These are phyloP conservation scores for Rosellinia necatrix DNA, from an alignment of 2,329 filamentous ascomycete species.

Conservation along the genomic window DNA sequence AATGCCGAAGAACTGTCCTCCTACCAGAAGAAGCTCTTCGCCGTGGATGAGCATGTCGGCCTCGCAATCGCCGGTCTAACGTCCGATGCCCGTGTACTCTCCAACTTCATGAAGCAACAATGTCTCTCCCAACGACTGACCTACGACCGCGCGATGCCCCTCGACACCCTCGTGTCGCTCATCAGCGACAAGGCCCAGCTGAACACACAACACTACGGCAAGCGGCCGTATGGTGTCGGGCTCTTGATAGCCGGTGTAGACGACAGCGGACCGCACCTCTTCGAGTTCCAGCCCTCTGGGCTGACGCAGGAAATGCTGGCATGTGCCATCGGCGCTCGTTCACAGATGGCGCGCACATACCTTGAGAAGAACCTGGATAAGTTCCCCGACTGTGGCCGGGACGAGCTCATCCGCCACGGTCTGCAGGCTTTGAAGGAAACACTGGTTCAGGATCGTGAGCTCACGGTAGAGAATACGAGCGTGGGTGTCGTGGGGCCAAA, in stretches of 20 bases:
- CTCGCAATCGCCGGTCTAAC: conserved; percentile 96
- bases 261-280: conserved; percentile 90
- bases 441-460: conserved; percentile 93
- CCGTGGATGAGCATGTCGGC: conserved; percentile 92
- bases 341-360: conserved; percentile 97
- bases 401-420: conserved; percentile 90
- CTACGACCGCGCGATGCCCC: conserved; percentile 89
- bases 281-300: conserved; percentile 96
- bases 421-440: conserved; percentile 92
- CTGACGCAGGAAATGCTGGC: conserved; percentile 98
- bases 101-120: conserved; percentile 99
- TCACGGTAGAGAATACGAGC: conserved; percentile 96
- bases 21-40: conserved; percentile 99
- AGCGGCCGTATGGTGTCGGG: conserved; percentile 93
- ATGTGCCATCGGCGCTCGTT: conserved; percentile 92
- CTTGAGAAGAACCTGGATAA: conserved; percentile 87
- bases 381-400: conserved; percentile 76
- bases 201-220: conserved; percentile 97
- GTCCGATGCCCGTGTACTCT: conserved; percentile 96
- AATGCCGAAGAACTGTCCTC: conserved; percentile 99
- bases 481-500: conserved; percentile 78
- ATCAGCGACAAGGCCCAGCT: conserved; percentile 96
- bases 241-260: conserved; percentile 92
- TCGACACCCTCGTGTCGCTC: conserved; percentile 85
- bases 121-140: conserved; percentile 94